Percentiles rank a stretch among this genome's conserved stretches.
phyloP scores from a whole-genome alignment of 305 asterid genomes.

The Fraxinus sp. region DNA sequence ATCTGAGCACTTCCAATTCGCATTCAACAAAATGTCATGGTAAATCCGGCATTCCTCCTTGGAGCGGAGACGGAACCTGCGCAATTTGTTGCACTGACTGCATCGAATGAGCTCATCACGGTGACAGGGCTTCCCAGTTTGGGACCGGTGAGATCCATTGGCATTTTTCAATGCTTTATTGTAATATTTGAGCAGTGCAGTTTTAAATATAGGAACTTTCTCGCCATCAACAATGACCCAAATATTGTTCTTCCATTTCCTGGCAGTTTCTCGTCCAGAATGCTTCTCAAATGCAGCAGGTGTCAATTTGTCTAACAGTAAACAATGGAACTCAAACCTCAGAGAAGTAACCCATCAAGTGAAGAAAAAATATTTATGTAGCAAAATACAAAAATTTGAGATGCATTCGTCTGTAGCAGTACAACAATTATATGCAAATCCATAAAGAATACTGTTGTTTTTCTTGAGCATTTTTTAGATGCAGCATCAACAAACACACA shows the following conservation, averaged over 20 bases:
- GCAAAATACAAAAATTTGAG: not conserved
- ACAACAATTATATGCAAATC: not conserved
- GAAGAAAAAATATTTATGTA: not conserved
- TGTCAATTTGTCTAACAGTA: constrained; percentile 41
- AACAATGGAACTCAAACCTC: constrained; percentile 13
- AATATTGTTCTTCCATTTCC: constrained; percentile 54
- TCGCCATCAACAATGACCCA: constrained; percentile 49
- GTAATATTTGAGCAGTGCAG: constrained; percentile 49
- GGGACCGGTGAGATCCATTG: constrained; percentile 38
- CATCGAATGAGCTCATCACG: constrained; percentile 56
- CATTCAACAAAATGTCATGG: constrained; percentile 53
- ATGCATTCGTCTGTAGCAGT: not conserved
- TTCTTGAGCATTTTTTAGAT: not conserved
- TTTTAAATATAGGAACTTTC: constrained; percentile 47
- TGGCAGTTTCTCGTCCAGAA: constrained; percentile 52
- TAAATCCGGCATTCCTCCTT: constrained; percentile 57
- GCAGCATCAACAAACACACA: not conserved
- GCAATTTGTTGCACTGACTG: constrained; percentile 50
- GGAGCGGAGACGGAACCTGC: constrained; percentile 57
- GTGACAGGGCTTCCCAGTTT: constrained; percentile 32
- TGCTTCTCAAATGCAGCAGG: constrained; percentile 58
- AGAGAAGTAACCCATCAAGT: not conserved
- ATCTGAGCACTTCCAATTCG: constrained; percentile 64
- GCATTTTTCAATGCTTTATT: constrained; percentile 39
- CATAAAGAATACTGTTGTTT: not conserved